Base-by-base conservation (phyloP, 2,329 filamentous ascomycete genomes). In the Pestalotiopsis fici region DNA sequence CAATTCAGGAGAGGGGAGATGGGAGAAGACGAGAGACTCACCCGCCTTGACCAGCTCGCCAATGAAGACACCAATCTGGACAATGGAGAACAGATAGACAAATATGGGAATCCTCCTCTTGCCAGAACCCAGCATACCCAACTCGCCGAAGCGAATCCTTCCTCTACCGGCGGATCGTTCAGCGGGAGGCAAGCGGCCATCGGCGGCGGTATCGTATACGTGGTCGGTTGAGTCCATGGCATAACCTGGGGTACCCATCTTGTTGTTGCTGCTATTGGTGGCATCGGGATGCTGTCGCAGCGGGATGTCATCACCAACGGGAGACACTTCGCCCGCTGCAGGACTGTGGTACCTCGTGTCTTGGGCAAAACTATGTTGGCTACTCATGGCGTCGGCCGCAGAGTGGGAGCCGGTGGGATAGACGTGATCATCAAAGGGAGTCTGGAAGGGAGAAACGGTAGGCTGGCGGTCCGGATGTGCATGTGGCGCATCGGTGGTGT, bases 61-160 rank as follows among this genome's bases (percentile, higher is more conserved):
- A 71, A 98, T 92, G 76, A 99, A 99, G 31, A 98, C 94, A 18
- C 85, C 88, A 23, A 96, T 81, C 78, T 98, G 95, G 13, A 92
- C 86, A 35, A 90, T 65, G 2, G 94, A 93, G 70, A 98, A 87
- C 56, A 90, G 80, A 78, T 95, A 98, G 39, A 94, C 93, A 6
- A 97, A 89, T 86, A 92, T 96, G 0, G 96, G 92, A 64, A 90
- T 88, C 68, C 83, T 82, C 76, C 86, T 87, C 75, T 80, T 83
- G 72, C 85, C 80, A 13, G 86, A 80, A 2, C 86, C 86, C 59
- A 90, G 75, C 87, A 90, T 89, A 67, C 87, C 86, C 65, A 90
- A 76, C 78, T 89, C 85, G 64, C 87, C 87, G 57, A 88, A 82
- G n/a, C 83, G 81, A 60, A 89, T 83, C 71, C 78, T 81, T 18